A percentile compares a stretch with the other conserved stretches of the same genome.
Conservation (phyloP, 768 basidiomycete species). For the Lactarius sanguifluus region DNA sequence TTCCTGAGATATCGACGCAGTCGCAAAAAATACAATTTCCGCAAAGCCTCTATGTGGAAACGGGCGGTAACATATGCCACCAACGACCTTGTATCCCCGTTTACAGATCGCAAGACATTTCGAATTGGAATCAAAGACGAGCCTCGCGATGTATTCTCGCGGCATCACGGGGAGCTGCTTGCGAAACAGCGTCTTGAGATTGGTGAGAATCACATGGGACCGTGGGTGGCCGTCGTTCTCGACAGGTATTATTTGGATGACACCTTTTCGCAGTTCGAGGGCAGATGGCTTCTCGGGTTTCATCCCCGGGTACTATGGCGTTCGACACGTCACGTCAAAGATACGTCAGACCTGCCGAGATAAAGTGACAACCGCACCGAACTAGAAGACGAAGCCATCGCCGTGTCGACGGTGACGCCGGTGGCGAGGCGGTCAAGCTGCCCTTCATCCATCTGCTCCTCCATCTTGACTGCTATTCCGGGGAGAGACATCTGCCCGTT, state of each 20-base stretch:
- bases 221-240: conserved; percentile 77
- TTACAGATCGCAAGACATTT: conserved; percentile 93
- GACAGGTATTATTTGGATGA: conserved; percentile 83
- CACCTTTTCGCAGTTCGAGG: conserved; percentile 74
- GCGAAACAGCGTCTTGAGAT: conserved; percentile 96
- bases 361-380: conserved; percentile 42
- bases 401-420: conserved; percentile 75
- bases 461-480: conserved; percentile 60
- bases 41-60: conserved; percentile 94
- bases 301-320: conserved; percentile 45
- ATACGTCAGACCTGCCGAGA: neutral
- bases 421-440: conserved; percentile 76
- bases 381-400: conserved; percentile 42
- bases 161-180: conserved; percentile 99
- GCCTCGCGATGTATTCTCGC: conserved; percentile 93
- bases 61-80: conserved; percentile 95
- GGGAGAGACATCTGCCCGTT: conserved; percentile 44
- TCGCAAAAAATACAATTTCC: conserved; percentile 98
- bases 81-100: conserved; percentile 91
- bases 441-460: conserved; percentile 77
- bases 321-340: conserved; percentile 10
- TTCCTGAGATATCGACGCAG: conserved; percentile 94
- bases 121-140: conserved; percentile 93
- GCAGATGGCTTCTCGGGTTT: conserved; percentile 77
- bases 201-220: conserved; percentile 83